Evolutionary conservation across 1,284 basidiomycete genomes (phyloP).

Genomic region (Pseudomicrostroma phylloplanum): DNA sequence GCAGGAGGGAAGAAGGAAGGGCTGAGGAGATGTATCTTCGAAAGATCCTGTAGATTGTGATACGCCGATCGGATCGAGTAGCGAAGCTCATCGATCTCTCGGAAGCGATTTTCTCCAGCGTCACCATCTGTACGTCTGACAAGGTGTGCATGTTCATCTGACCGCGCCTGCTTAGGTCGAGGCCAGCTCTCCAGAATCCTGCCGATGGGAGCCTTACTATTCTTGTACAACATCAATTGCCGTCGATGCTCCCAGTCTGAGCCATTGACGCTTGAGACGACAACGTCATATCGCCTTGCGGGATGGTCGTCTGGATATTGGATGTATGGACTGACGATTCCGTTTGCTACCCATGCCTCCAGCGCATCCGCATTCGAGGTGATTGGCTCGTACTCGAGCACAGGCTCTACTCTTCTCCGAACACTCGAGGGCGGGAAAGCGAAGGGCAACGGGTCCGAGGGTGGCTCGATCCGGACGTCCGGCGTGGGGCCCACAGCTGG

Average conservation of each 20-base stretch:
- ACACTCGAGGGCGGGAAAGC: conserved; percentile 13
- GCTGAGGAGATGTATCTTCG: conserved; percentile 27
- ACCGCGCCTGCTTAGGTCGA: not conserved
- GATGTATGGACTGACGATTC: conserved; percentile 1
- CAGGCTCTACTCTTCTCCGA: conserved; percentile 15
- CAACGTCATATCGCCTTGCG: conserved; percentile 18
- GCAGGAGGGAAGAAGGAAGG: conserved; percentile 30
- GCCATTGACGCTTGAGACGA: conserved; percentile 31
- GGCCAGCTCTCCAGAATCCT: not conserved
- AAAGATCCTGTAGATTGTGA: conserved; percentile 19
- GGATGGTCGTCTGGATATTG: not conserved
- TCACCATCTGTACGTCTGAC: not conserved
- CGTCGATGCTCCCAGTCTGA: conserved; percentile 25
- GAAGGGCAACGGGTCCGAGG: not conserved
- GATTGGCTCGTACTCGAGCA: conserved; percentile 17
- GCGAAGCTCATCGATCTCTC: conserved; percentile 32
- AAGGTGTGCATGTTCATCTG: not conserved
- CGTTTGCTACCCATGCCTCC: conserved; percentile 18
- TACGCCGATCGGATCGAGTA: conserved; percentile 23
- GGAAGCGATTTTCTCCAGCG: conserved; percentile 23
- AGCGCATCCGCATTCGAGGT: conserved; percentile 17
- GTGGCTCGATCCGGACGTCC: not conserved
- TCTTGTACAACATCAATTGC: conserved; percentile 22
- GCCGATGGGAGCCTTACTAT: conserved; percentile 21
- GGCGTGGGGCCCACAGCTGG: not conserved